These are phyloP conservation scores for Elongisporangium prolatum DNA, from an alignment of 352 stramenopile species.

Conservation along the genomic window DNA sequence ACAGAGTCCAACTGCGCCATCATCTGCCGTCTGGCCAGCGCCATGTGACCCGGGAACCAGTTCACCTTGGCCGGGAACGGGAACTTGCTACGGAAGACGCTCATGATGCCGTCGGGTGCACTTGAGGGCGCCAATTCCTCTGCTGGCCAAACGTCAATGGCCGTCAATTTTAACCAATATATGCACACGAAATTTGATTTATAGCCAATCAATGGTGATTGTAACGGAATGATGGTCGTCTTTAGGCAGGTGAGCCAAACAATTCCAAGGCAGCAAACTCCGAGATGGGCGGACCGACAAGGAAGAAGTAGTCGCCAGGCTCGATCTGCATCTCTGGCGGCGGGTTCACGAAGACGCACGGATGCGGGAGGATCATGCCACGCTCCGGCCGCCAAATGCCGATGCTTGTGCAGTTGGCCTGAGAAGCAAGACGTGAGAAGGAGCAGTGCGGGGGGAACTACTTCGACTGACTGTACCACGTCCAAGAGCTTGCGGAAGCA, in stretches of 20 bases:
- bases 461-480: constrained; percentile 28
- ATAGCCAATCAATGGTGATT: constrained; percentile 1
- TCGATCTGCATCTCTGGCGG: constrained; percentile 51
- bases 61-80: constrained; percentile 80
- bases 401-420: constrained; percentile 59
- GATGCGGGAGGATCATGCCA: constrained; percentile 46
- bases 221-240: not conserved
- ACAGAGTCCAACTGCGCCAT: constrained; percentile 74
- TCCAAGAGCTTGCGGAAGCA: constrained; percentile 77
- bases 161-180: constrained; percentile 8
- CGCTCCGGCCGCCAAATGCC: constrained; percentile 57
- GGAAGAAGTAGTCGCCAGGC: constrained; percentile 55
- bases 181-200: not conserved
- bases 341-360: constrained; percentile 66
- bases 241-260: constrained; percentile 8
- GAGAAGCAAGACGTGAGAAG: not conserved
- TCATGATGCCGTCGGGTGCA: constrained; percentile 32
- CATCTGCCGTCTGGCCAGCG: constrained; percentile 73
- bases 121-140: not conserved
- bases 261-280: constrained; percentile 27
- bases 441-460: too few relatives aligned
- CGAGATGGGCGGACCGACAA: constrained; percentile 63
- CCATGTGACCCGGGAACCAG: constrained; percentile 88
- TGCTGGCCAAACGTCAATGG: not conserved
- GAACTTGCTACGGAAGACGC: constrained; percentile 70